Base-by-base conservation (phyloP, 1,139 yeast genomes). In the Hyphopichia wangnamkhiaoensis region DNA sequence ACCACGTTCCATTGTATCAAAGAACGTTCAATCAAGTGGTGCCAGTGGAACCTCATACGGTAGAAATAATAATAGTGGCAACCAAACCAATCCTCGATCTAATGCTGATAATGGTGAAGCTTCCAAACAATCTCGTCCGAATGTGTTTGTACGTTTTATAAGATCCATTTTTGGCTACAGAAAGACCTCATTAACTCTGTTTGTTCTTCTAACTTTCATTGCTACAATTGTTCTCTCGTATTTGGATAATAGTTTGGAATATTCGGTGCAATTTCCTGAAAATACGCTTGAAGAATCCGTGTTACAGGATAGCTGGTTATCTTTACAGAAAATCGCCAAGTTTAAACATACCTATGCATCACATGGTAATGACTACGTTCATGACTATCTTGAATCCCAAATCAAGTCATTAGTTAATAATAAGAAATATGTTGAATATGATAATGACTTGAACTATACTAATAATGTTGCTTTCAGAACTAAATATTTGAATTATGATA, bases 271-370 rank as follows among this genome's bases (percentile, higher is more conserved):
- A 1, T 56, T 76, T 10, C 84, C 84, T 2, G 37, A 51, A 0
- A 45, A 49, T 13, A 53, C 63, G 5, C 59, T 61, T 33, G 82
- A 76, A 35, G 33, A 47, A 12, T 50, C 61, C 7, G 55, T 82
- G 5, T 65, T 76, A 13, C 59, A 72, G 1, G 70, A 82, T 2
- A 50, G 73, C 7, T 89, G 95, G 96, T 48, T 61, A 4, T 86
- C 82, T 50, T 70, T 89, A 39, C 94, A 87, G 57, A 59, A 63
- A 8, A 83, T 90, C 13, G 84, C 93, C 0, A 55, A 63, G 31
- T 60, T 72, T 31, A 80, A 80, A 44, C 97, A 91, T 61, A 89
- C 96, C 0, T 90, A 85, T 59, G 79, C 80, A 20, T 83, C 96
- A 0, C 76, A 70, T 40, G 87, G 82, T 6, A 90, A 89, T 59